A percentile compares a stretch with the other conserved stretches of the same genome.
These are phyloP conservation scores for Sporothrix euskadiensis DNA, from an alignment of 2,329 filamentous ascomycete species.

Conservation along the genomic window DNA sequence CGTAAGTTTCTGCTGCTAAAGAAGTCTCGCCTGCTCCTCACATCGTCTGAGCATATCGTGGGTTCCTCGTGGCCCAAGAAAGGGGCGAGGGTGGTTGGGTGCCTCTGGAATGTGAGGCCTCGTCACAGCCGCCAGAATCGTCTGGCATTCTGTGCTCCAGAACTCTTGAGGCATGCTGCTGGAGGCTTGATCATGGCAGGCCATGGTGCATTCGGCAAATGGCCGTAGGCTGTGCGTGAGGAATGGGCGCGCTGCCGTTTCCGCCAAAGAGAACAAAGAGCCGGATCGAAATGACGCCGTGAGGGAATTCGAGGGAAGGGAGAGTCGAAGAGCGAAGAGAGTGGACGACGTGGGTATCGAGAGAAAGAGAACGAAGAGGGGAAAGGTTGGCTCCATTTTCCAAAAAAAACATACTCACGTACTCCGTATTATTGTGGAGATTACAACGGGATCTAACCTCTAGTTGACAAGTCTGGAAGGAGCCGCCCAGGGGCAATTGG, in stretches of 20 bases:
- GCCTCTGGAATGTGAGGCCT: neutral
- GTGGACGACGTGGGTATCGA: neutral
- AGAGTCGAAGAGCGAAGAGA: neutral
- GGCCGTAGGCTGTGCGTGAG: neutral
- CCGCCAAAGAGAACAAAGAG: neutral
- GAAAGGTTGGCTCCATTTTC: neutral
- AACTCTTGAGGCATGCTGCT: neutral
- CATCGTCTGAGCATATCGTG: neutral
- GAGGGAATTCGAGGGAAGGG: neutral
- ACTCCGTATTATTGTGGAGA: slow-evolving; percentile 12
- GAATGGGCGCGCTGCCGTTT: neutral
- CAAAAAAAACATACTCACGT: no score
- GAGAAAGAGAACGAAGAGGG: neutral
- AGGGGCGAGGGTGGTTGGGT: neutral
- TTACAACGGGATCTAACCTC: slow-evolving; percentile 17
- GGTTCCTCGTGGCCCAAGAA: neutral
- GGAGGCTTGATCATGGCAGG: neutral
- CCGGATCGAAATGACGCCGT: neutral
- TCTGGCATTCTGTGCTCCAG: neutral
- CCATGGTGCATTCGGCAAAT: neutral
- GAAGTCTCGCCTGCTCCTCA: neutral
- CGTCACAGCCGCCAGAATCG: neutral
- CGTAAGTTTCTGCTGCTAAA: neutral
- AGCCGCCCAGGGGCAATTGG: neutral
- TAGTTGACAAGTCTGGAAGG: slow-evolving; percentile 9